Percentiles rank a stretch among this genome's conserved stretches.
Evolutionary conservation across 208 protist genomes (phyloP).

Genomic region (Acanthamoeba lenticulata): DNA sequence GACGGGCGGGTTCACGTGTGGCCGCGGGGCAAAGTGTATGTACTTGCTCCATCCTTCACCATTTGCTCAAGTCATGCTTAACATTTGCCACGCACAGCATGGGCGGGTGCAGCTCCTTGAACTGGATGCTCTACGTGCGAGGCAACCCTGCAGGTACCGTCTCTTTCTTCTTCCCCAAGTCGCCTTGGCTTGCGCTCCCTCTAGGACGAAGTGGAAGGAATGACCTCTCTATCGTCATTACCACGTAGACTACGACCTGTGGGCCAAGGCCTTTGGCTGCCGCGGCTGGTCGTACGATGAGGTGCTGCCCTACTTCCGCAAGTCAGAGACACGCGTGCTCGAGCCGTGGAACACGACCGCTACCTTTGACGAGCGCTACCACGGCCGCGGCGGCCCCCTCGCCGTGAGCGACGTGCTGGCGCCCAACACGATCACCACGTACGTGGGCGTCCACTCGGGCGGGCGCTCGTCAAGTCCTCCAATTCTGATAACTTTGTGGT

Average conservation of each 20-base stretch:
- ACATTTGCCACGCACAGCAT: no score
- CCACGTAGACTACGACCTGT: conserved; percentile 6
- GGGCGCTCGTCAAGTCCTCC: no score
- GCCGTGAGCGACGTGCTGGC: conserved; percentile 1
- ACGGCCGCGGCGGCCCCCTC: background rate
- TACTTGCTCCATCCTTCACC: background rate
- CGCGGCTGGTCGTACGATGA: conserved; percentile 45
- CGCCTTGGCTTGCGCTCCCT: no score
- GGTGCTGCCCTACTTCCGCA: conserved; percentile 64
- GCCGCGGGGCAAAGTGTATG: conserved; percentile 52
- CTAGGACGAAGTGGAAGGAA: no score
- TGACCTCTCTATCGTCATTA: background rate
- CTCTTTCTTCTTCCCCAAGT: background rate
- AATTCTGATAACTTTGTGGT: no score
- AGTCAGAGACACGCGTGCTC: background rate
- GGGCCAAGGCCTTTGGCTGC: conserved; percentile 51
- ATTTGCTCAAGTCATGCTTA: background rate
- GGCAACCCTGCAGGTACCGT: conserved; percentile 23
- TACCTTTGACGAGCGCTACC: background rate
- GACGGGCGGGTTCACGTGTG: conserved; percentile 20
- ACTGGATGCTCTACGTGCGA: conserved; percentile 69
- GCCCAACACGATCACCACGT: conserved; percentile 42
- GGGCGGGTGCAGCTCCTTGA: conserved; percentile 59
- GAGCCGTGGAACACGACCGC: conserved; percentile 47
- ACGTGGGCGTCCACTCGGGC: no score